phyloP scores from a whole-genome alignment of 164 flowering plant genomes.

The Sedum album region DNA sequence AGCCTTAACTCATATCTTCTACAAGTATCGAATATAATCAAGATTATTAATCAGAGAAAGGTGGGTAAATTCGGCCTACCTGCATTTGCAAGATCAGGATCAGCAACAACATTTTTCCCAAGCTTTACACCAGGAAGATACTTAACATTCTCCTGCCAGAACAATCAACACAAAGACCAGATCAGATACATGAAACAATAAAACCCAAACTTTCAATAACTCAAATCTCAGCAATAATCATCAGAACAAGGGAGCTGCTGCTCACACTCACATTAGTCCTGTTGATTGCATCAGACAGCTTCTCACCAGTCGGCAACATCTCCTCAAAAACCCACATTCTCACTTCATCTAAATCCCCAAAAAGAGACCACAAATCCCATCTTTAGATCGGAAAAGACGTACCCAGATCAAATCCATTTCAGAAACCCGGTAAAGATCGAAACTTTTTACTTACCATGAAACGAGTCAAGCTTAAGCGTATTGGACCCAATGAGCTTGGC shows the following conservation, averaged over 20 bases:
- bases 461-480: conserved; percentile 48
- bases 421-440: too few species aligned
- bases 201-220: neutral
- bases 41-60: too few species aligned
- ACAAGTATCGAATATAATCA: too few species aligned
- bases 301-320: conserved; percentile 68
- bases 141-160: conserved; percentile 80
- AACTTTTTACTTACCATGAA: conserved; percentile 34
- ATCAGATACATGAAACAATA: neutral
- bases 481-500: conserved; percentile 90
- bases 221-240: too few species aligned
- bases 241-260: too few species aligned
- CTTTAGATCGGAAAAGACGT: neutral
- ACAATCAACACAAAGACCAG: neutral
- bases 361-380: too few species aligned
- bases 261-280: conserved; percentile 39
- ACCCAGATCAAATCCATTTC: neutral
- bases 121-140: conserved; percentile 93
- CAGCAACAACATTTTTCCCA: conserved; percentile 88
- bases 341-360: conserved; percentile 60
- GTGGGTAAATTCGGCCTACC: conserved; percentile 31
- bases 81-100: conserved; percentile 79
- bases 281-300: conserved; percentile 75
- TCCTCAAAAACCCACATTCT: conserved; percentile 98
- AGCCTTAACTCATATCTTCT: too few species aligned